Evolutionary conservation across 306 rosid genomes (phyloP), one percentile per base, ranked within the genome.

Genomic region (Prunus dulcis): DNA sequence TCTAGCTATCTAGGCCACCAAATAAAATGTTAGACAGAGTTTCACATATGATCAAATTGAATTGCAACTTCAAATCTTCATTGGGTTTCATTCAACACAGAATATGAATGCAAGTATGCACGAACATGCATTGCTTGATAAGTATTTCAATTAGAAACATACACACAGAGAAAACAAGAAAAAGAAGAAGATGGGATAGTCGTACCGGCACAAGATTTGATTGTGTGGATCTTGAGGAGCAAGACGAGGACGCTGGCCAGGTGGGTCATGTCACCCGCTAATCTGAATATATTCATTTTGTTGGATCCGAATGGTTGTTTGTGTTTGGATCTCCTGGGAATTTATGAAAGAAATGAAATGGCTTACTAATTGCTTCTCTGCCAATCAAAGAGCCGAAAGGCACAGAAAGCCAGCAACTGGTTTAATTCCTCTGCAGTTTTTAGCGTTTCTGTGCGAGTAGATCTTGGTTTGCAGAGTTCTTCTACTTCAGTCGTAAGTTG

Each of bases 211-310:
- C 96, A 90, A 51, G 96, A 88, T 81, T 90, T 88, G 87, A 88
- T 90, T 28, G 96, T 90, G 81, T 90, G 92, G 83, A 90, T 90
- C 89, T 90, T 90, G 84, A 88, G 92, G 53, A 90, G 96, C 72
- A 90, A 81, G 74, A 90, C 96, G 82, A 90, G 89, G 71, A 90
- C 85, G 78, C 96, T 90, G 72, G 89, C 89, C 65, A 90, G 77
- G 79, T 90, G 96, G 87, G 91, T 90, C 96, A 90, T 88, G 72
- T 90, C 96, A 45, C 92, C 96, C 5, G 88, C 87, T 71, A 90
- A 83, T 74, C 96, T 84, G 91, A 90, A 90, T 27, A 88, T 64
- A 76, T 90, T 90, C 92, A 90, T 90, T 79, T 52, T 77, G 77
- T 32, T 38, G 67, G 22, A 73, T 79, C 75, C 65, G 49, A 47